Percentiles rank a stretch among this genome's conserved stretches.
Conservation (phyloP, 345 rosid species). For the Rhodomyrtus tomentosa region DNA sequence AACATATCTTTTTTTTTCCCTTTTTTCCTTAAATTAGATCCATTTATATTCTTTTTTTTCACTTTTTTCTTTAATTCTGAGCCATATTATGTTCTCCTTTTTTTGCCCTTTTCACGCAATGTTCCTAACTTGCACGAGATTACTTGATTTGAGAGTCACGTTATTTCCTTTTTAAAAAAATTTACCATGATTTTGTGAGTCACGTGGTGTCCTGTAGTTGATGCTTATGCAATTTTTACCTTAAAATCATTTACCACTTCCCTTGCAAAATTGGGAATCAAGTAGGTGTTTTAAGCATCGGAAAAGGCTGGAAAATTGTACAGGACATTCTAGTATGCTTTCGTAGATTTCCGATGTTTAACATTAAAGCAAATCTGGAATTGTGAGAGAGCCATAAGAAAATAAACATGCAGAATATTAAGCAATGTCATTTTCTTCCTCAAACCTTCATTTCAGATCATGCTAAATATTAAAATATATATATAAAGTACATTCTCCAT, state of each 20-base stretch:
- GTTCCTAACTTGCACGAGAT: background rate
- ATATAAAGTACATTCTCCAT: background rate
- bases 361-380: background rate
- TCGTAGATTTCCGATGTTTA: background rate
- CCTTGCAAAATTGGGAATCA: background rate
- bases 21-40: background rate
- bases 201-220: background rate
- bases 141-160: background rate
- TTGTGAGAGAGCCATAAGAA: background rate
- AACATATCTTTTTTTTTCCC: background rate
- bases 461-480: background rate
- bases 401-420: background rate
- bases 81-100: background rate
- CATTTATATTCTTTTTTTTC: background rate
- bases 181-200: background rate
- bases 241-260: background rate
- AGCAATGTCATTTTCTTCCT: background rate
- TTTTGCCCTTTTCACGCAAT: background rate
- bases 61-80: background rate
- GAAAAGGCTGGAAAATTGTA: background rate
- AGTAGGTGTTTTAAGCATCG: background rate
- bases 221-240: background rate
- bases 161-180: fast-evolving
- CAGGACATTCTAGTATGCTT: background rate
- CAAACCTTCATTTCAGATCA: background rate